Percentiles rank a stretch among this genome's conserved stretches.
These are phyloP conservation scores for Candolleomyces eurysporus DNA, from an alignment of 768 basidiomycete genomes.

Conservation along the genomic window DNA sequence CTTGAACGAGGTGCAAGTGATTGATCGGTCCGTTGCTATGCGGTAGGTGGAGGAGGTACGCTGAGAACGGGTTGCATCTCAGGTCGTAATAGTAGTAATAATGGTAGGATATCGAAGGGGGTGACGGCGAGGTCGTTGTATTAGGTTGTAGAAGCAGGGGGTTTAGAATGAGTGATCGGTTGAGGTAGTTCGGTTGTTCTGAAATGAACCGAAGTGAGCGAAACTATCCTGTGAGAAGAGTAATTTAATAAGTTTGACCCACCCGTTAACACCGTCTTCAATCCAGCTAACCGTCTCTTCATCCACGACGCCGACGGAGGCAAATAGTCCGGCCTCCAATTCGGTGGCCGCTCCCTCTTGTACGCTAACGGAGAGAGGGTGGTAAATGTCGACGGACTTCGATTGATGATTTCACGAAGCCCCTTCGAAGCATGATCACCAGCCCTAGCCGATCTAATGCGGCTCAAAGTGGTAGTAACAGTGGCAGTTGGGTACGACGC, in stretches of 20 bases:
- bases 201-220: too few species aligned
- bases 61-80: constrained; percentile 2
- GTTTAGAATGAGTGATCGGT: neutral
- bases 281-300: neutral
- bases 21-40: constrained; percentile 9
- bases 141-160: neutral
- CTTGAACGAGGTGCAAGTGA: constrained; percentile 11
- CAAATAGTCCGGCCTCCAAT: constrained; percentile 7
- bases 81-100: constrained; percentile 6
- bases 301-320: constrained; percentile 7
- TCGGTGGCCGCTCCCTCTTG: constrained; percentile 1
- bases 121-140: neutral
- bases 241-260: neutral
- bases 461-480: neutral
- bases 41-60: constrained; percentile 3
- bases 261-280: neutral
- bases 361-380: neutral
- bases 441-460: neutral
- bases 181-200: constrained; percentile 1
- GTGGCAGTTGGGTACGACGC: neutral
- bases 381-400: neutral
- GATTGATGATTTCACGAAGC: neutral
- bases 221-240: neutral
- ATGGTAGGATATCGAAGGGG: neutral
- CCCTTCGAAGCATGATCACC: neutral